A percentile compares a stretch with the other conserved stretches of the same genome.
Evolutionary conservation across 2,329 filamentous ascomycete species (phyloP).

Genomic region (Aspergillus ibericus): DNA sequence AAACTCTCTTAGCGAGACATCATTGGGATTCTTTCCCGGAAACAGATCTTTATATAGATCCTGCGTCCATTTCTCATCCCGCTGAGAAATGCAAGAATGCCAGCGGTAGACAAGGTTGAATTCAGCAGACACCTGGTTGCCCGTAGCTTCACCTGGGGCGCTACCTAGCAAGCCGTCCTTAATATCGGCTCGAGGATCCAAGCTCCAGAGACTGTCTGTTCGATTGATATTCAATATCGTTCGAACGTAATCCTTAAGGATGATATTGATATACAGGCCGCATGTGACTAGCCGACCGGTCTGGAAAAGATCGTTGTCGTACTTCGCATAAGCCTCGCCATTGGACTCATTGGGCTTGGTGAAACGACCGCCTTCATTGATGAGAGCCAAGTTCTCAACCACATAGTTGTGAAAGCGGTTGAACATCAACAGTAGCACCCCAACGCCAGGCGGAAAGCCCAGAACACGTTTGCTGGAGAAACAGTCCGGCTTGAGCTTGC

Average conservation of each 20-base stretch:
- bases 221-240: constrained; percentile 62
- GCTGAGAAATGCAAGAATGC: constrained; percentile 61
- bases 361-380: constrained; percentile 68
- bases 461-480: constrained; percentile 67
- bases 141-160: constrained; percentile 56
- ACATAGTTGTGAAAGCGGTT: constrained; percentile 70
- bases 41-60: constrained; percentile 54
- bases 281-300: constrained; percentile 56
- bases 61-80: constrained; percentile 64
- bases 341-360: constrained; percentile 53
- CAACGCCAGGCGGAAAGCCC: constrained; percentile 68
- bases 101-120: constrained; percentile 69
- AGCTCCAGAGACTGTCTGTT: constrained; percentile 59
- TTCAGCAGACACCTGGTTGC: constrained; percentile 67
- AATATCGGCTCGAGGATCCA: constrained; percentile 64
- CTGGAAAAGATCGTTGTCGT: constrained; percentile 52
- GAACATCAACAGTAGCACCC: constrained; percentile 67
- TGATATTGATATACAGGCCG: constrained; percentile 59
- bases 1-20: constrained; percentile 42
- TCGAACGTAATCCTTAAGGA: constrained; percentile 59
- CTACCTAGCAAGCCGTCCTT: constrained; percentile 47
- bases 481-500: constrained; percentile 70
- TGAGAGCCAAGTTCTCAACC: constrained; percentile 60
- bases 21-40: constrained; percentile 35
- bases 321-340: constrained; percentile 35